Base-by-base conservation (phyloP, 169 alveolate genomes). In the Plasmodium gaboni region DNA sequence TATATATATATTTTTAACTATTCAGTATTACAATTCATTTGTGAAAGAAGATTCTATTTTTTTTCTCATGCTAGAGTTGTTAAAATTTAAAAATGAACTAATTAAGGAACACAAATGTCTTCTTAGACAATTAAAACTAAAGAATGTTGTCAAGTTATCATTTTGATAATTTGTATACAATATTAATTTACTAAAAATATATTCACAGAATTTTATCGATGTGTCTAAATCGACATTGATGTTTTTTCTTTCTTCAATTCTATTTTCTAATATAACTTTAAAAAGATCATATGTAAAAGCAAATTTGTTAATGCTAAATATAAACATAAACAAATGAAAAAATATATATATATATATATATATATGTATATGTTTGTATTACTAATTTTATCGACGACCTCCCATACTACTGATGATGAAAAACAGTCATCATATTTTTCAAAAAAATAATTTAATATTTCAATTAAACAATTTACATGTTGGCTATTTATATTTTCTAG, bases 351-450 rank as follows among this genome's bases (percentile, higher is more conserved):
- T 42, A 50, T 15, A 12, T 38, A 28, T 44, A 73, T n/a, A 55
- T 17, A 73, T 38, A 38, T 38, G 46, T 38, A 38, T 48, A 76
- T 76, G 50, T 24, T 63, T 63, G 17, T 7, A 85, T 85, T 85
- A 85, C 91, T 85, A 46, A 85, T 85, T 85, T 85, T 85, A 17
- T 85, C 91, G 59, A 85, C 72, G 50, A 85, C 86, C 38, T 85
- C 91, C 91, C 91, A 85, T 26, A 85, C 91, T 44, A 85, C 74
- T 19, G 91, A 70, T 50, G 91, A 70, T 44, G 71, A 69, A 69
- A 85, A 69, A 22, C 61, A 85, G 59, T 69, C 91, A 28, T 69
- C 57, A 60, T 85, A 85, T 57, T 64, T 85, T 70, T 69, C 87
- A 53, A 85, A 85, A 61, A 85, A 85, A 38, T 57, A 60, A 8